Percentiles rank a stretch among this genome's conserved stretches.
These are phyloP conservation scores for Syzygium jambos DNA, from an alignment of 345 rosid species.

Conservation along the genomic window DNA sequence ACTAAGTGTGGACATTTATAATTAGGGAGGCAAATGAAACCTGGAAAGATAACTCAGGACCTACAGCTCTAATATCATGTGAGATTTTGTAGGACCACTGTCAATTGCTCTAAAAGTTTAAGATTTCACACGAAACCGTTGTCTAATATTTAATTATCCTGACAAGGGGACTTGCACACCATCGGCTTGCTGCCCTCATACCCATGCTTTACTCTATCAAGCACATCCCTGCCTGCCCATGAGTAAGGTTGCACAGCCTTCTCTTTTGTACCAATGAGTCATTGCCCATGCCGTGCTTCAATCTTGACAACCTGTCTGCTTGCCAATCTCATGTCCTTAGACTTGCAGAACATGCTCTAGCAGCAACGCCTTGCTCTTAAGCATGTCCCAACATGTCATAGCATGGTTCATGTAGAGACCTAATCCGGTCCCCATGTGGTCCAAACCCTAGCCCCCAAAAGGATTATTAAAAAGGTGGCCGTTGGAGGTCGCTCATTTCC, in stretches of 20 bases:
- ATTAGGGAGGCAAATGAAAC: no score
- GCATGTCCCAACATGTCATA: not conserved
- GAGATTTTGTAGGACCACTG: no score
- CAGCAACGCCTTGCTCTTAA: not conserved
- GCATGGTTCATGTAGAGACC: not conserved
- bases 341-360: not conserved
- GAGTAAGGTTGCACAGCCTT: not conserved
- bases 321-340: not conserved
- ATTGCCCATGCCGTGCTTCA: not conserved
- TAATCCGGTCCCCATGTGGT: not conserved
- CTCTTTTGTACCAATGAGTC: not conserved
- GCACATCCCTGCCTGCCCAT: not conserved
- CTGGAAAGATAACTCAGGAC: no score
- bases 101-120: no score
- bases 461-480: not conserved
- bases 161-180: not conserved
- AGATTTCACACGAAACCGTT: no score
- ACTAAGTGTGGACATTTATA: no score
- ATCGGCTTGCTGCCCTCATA: not conserved
- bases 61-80: no score
- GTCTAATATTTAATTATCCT: no score
- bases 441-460: not conserved
- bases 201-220: not conserved
- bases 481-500: not conserved
- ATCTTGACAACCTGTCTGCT: not conserved